phyloP scores from a whole-genome alignment of 192 early-diverging fungal species.

The Linnemannia hyalina region DNA sequence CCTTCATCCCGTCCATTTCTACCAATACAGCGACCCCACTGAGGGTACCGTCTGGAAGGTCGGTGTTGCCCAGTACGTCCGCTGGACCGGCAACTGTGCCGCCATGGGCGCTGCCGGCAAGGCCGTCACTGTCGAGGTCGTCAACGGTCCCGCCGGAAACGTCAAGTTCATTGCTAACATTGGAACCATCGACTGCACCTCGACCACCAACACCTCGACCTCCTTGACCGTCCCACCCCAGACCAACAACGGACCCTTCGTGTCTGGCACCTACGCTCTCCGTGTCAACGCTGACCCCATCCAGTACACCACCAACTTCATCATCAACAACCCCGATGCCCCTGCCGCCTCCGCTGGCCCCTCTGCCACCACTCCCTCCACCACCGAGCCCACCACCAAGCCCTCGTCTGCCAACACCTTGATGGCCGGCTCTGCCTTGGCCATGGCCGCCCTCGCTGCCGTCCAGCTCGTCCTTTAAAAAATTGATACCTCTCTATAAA shows the following conservation, averaged over 20 bases:
- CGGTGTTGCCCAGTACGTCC: slow-evolving; percentile 1
- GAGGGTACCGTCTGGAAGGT: slow-evolving; percentile 15
- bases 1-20: neutral
- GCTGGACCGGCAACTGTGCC: slow-evolving; percentile 37
- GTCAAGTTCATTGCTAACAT: slow-evolving; percentile 14
- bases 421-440: slow-evolving; percentile 16
- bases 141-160: slow-evolving; percentile 23
- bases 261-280: slow-evolving; percentile 26
- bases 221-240: slow-evolving; percentile 3
- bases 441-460: slow-evolving; percentile 14
- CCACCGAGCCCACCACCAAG: neutral
- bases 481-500: too few relatives aligned
- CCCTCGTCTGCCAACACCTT: slow-evolving; percentile 14
- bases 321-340: neutral
- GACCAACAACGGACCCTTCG: neutral
- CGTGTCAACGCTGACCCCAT: slow-evolving; percentile 26
- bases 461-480: slow-evolving; percentile 32
- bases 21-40: slow-evolving; percentile 36
- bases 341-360: neutral
- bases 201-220: neutral
- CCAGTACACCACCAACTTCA: slow-evolving; percentile 35
- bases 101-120: slow-evolving; percentile 10
- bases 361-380: neutral
- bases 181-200: slow-evolving; percentile 28
- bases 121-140: slow-evolving; percentile 19